These are phyloP conservation scores for Colletotrichum shisoi DNA, from an alignment of 2,329 filamentous ascomycete species.

Conservation along the genomic window DNA sequence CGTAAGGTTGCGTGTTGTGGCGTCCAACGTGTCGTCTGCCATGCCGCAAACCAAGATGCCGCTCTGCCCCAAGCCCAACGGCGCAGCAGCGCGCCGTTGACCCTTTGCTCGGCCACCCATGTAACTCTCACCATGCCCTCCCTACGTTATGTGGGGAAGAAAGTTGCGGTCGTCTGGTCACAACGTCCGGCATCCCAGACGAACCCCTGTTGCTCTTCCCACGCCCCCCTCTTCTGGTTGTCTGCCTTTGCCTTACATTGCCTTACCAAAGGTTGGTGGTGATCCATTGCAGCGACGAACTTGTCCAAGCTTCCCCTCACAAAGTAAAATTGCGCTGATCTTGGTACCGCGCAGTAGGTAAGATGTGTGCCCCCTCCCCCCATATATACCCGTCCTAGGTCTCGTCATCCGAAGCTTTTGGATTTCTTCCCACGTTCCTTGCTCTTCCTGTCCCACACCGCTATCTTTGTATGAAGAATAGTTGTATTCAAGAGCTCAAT, in stretches of 20 bases:
- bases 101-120: conserved; percentile 10
- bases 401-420: conserved; percentile 20
- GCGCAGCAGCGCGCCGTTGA: conserved; percentile 3
- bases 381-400: conserved; percentile 22
- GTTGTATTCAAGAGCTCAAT: conserved; percentile 1
- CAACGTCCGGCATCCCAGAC: conserved; percentile 4
- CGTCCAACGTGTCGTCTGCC: conserved; percentile 33
- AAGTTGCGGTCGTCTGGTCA: conserved; percentile 13
- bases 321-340: conserved; percentile 4
- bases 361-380: background rate
- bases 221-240: conserved; percentile 10
- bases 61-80: conserved; percentile 3
- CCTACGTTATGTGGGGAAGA: background rate
- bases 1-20: conserved; percentile 28
- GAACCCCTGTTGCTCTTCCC: background rate
- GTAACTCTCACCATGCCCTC: background rate
- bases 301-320: conserved; percentile 16
- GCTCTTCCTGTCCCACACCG: background rate
- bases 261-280: conserved; percentile 3
- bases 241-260: conserved; percentile 3
- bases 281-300: conserved; percentile 24
- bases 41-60: conserved; percentile 9
- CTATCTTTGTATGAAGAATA: background rate
- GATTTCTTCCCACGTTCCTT: background rate
- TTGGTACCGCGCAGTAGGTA: conserved; percentile 2